phyloP scores from a whole-genome alignment of 768 basidiomycete genomes.

The Exsudoporus frostii region DNA sequence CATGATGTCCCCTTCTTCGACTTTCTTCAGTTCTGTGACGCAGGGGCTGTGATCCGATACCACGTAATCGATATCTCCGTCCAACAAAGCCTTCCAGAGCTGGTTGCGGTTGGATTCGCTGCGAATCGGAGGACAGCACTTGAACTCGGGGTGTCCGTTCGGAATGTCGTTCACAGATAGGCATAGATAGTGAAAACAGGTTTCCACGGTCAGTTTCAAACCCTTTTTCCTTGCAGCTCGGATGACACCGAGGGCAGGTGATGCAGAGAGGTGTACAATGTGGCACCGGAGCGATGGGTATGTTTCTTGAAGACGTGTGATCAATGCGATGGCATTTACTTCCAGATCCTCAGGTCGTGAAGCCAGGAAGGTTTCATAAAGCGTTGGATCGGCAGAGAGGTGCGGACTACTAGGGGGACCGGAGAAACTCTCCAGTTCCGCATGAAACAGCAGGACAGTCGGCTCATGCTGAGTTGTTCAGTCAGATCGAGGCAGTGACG shows the following conservation, averaged over 20 bases:
- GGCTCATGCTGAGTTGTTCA: constrained; percentile 48
- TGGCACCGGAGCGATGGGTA: constrained; percentile 78
- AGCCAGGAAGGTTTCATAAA: constrained; percentile 78
- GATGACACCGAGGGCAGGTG: constrained; percentile 75
- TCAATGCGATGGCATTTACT: constrained; percentile 73
- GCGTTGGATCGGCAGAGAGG: constrained; percentile 40
- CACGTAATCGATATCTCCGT: constrained; percentile 85
- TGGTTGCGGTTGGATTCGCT: constrained; percentile 64
- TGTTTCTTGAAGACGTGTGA: constrained; percentile 58
- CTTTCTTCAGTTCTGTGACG: constrained; percentile 72
- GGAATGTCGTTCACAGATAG: constrained; percentile 73
- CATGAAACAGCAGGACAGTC: constrained; percentile 86
- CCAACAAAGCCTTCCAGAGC: constrained; percentile 79
- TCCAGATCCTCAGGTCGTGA: constrained; percentile 85
- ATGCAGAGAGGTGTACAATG: constrained; percentile 93
- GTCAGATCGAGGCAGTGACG: constrained; percentile 9
- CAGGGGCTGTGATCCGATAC: constrained; percentile 98
- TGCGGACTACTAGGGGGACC: constrained; percentile 12
- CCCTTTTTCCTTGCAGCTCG: constrained; percentile 63
- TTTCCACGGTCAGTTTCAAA: constrained; percentile 84
- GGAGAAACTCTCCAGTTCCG: constrained; percentile 62
- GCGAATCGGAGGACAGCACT: constrained; percentile 95
- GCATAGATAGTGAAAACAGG: constrained; percentile 95
- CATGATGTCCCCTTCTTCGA: constrained; percentile 80
- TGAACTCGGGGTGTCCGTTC: constrained; percentile 77